Percentiles rank a stretch among this genome's conserved stretches.
These are phyloP conservation scores for Plasmodium malariae DNA, from an alignment of 169 alveolate species.

Conservation along the genomic window DNA sequence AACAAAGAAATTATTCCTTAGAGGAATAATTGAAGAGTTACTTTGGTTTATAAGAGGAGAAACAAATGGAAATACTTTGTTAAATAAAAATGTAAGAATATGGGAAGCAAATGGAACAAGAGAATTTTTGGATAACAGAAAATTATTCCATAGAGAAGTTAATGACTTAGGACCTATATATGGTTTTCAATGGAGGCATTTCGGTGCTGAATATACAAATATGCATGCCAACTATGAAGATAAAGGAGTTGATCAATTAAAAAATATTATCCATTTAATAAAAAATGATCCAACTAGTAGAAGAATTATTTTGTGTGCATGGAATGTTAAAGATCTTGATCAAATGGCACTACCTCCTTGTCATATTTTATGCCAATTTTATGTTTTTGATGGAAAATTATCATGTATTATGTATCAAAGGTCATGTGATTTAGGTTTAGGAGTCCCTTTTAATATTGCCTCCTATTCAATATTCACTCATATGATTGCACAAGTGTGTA, in stretches of 20 bases:
- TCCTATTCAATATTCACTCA: conserved; percentile 96
- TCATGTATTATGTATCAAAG: conserved; percentile 97
- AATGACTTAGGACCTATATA: conserved; percentile 98
- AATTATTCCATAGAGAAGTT: conserved; percentile 95
- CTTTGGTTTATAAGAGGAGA: conserved; percentile 96
- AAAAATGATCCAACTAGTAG: conserved; percentile 95
- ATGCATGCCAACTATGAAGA: conserved; percentile 92
- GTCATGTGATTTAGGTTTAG: conserved; percentile 98
- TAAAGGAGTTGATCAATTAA: conserved; percentile 96
- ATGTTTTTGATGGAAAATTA: conserved; percentile 92
- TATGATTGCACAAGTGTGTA: conserved; percentile 95
- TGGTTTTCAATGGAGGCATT: conserved; percentile 99
- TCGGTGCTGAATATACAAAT: conserved; percentile 95
- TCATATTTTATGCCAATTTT: conserved; percentile 97
- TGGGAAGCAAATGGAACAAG: conserved; percentile 99
- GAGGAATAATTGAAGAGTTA: conserved; percentile 96
- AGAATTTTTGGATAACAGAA: conserved; percentile 94
- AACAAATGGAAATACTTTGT: conserved; percentile 95
- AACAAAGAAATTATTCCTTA: conserved; percentile 95
- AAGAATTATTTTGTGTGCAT: conserved; percentile 95
- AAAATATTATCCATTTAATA: conserved; percentile 89
- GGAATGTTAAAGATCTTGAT: conserved; percentile 96
- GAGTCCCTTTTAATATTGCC: conserved; percentile 99
- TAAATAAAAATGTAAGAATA: conserved; percentile 93
- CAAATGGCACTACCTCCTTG: conserved; percentile 99